Evolutionary conservation across 768 basidiomycete species (phyloP).

Genomic region (Calocybe gangraenosa): DNA sequence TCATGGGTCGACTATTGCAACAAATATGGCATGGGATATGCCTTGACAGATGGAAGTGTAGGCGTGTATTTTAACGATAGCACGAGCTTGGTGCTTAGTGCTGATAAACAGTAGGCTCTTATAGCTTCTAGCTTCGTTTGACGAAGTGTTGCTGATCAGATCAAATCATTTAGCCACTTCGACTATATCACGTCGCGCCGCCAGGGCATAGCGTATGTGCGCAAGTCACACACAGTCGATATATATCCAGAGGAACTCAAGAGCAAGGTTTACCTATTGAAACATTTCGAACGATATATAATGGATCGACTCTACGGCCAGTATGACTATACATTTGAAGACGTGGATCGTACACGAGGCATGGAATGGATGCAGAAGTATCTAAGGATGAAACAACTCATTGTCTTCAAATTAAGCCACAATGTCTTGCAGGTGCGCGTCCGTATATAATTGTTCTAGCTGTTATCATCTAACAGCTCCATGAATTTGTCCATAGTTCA

Average conservation of each 20-base stretch:
- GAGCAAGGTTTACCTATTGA: conserved; percentile 87
- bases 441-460: too few species aligned
- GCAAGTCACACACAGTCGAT: conserved; percentile 66
- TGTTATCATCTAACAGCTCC: too few species aligned
- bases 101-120: conserved; percentile 76
- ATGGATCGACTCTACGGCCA: conserved; percentile 85
- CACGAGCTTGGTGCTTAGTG: conserved; percentile 77
- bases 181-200: conserved; percentile 78
- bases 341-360: conserved; percentile 61
- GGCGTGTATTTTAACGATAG: conserved; percentile 98
- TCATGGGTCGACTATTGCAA: conserved; percentile 99
- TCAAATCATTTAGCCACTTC: conserved; percentile 59
- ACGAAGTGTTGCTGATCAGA: not conserved
- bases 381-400: conserved; percentile 93
- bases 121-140: conserved; percentile 4
- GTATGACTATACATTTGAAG: conserved; percentile 78
- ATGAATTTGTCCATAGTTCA: conserved; percentile 60
- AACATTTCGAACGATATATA: conserved; percentile 94
- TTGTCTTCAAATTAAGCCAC: conserved; percentile 94
- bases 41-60: conserved; percentile 90
- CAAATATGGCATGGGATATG: conserved; percentile 99
- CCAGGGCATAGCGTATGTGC: conserved; percentile 62
- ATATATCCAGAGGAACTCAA: conserved; percentile 79
- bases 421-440: conserved; percentile 86
- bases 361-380: conserved; percentile 98